Evolutionary conservation across 202 grass and related monocot species (phyloP), one percentile per base, ranked within the genome.

Genomic region (Carex arenaria): DNA sequence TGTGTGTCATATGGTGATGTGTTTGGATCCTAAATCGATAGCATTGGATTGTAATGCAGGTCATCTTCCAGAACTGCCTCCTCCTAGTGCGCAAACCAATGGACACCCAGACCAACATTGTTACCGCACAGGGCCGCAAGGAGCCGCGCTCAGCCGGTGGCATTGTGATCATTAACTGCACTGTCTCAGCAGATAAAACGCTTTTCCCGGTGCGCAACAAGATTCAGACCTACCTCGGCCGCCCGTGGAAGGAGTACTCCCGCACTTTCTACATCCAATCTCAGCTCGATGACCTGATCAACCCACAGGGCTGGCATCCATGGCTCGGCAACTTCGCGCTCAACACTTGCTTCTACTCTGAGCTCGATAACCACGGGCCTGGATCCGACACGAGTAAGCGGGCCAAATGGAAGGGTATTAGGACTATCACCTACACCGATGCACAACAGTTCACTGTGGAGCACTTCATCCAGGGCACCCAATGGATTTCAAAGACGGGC

Each of bases 21-120:
- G 45, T 49, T 49, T 49, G 10, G 11, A 10, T 10, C 45, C 56
- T 59, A 59, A n/a, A 59, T 5, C 3, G 5, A 0, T 59, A 59
- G 18, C 56, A 7, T 59, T 18, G 17, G 56, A 4, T 59, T 59
- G 18, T 59, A 59, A n/a, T 9, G 19, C 17, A 59, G 56, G 86
- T 88, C 66, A 85, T 98, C 73, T 23, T 98, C 69, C 95, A 97
- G 87, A 98, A 98, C 87, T 93, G 92, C 85, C 74, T 85, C 42
- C 83, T 98, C 92, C 79, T 91, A 36, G 95, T 87, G 52, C 85
- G 92, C 55, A 82, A 17, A 75, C 93, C 92, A 45, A 87, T 98
- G 87, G 87, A 89, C 85, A 97, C 94, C 92, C 94, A 97, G 88
- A 87, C 88, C 87, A 97, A 97, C 85, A 97, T 94, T 78, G 86